These are phyloP conservation scores for Volvox carteri DNA, from an alignment of 163 green algal genomes.

Conservation along the genomic window DNA sequence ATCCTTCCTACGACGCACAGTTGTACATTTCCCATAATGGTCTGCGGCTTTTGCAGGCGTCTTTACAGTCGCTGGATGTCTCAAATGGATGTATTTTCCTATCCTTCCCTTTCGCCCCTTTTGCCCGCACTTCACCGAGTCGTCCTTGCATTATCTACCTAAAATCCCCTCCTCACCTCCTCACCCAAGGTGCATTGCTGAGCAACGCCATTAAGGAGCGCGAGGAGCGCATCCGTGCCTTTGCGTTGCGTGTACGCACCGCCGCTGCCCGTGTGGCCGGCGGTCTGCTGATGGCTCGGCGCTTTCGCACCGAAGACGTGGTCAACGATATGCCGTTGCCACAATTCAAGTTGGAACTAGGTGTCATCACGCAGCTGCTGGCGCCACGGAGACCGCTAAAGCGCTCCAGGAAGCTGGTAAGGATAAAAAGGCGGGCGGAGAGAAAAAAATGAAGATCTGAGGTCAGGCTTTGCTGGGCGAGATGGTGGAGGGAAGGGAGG, in stretches of 20 bases:
- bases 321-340: constrained; percentile 71
- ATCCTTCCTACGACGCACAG: no score
- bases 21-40: no score
- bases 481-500: not conserved
- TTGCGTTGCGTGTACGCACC: constrained; percentile 65
- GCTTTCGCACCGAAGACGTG: constrained; percentile 71
- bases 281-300: constrained; percentile 45
- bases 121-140: no score
- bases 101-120: no score
- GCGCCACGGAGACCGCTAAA: constrained; percentile 54
- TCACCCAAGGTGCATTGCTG: constrained; percentile 58
- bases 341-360: constrained; percentile 63
- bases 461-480: no score
- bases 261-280: constrained; percentile 58
- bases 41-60: no score
- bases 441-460: not conserved
- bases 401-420: constrained; percentile 49
- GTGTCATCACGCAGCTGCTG: constrained; percentile 52
- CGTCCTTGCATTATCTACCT: no score
- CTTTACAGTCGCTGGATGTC: no score
- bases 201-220: constrained; percentile 66
- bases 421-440: not conserved
- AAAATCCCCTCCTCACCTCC: no score
- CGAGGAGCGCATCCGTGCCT: constrained; percentile 69
- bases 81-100: no score